Evolutionary conservation across 2,329 filamentous ascomycete genomes (phyloP).

Genomic region (Penicillium oxalicum): DNA sequence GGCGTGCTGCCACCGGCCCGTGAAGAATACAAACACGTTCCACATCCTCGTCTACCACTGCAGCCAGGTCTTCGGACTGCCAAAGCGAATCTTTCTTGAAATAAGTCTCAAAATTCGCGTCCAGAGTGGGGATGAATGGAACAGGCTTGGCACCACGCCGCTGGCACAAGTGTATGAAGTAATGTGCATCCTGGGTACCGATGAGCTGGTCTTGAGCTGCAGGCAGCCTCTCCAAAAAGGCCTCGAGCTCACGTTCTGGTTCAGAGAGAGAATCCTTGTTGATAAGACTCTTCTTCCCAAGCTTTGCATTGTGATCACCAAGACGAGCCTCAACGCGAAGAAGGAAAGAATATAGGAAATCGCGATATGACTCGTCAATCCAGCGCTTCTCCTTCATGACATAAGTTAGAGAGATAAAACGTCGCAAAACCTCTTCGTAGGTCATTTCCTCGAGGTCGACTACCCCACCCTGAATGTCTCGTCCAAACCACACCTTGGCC

Average conservation of each 20-base stretch:
- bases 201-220: slow-evolving; percentile 91
- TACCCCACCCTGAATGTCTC: slow-evolving; percentile 70
- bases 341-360: slow-evolving; percentile 50
- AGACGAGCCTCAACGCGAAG: slow-evolving; percentile 96
- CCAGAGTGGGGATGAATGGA: slow-evolving; percentile 86
- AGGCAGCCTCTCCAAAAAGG: slow-evolving; percentile 83
- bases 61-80: slow-evolving; percentile 96
- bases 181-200: slow-evolving; percentile 40
- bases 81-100: slow-evolving; percentile 99
- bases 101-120: slow-evolving; percentile 97
- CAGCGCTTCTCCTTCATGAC: slow-evolving; percentile 75
- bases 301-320: slow-evolving; percentile 65
- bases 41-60: slow-evolving; percentile 92
- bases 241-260: slow-evolving; percentile 71
- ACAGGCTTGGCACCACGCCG: slow-evolving; percentile 91
- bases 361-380: slow-evolving; percentile 79
- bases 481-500: slow-evolving; percentile 94
- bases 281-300: slow-evolving; percentile 47
- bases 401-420: slow-evolving; percentile 88
- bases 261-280: slow-evolving; percentile 28
- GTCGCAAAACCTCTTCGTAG: slow-evolving; percentile 77
- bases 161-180: slow-evolving; percentile 84
- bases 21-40: slow-evolving; percentile 93
- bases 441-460: slow-evolving; percentile 95
- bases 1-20: slow-evolving; percentile 88